Evolutionary conservation across 2,329 filamentous ascomycete genomes (phyloP).

Genomic region (Myrmaecium sp.): DNA sequence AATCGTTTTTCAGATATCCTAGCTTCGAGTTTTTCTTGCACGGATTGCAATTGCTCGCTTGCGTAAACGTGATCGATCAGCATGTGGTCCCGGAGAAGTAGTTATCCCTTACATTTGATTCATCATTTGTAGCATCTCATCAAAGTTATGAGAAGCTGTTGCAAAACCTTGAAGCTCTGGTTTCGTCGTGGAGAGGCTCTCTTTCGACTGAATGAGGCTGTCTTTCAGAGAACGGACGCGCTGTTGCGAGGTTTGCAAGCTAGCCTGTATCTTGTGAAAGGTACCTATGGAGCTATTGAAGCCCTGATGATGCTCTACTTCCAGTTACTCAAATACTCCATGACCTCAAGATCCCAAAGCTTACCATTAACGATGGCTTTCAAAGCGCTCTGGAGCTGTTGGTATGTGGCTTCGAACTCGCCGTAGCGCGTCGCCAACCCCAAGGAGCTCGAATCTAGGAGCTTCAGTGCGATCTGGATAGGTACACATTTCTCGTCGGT

Average conservation of each 20-base stretch:
- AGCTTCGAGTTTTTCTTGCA: slow-evolving; percentile 85
- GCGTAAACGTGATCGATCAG: slow-evolving; percentile 4
- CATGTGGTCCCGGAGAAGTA: no score
- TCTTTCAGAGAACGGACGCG: slow-evolving; percentile 70
- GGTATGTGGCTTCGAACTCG: slow-evolving; percentile 69
- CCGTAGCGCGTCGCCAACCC: slow-evolving; percentile 78
- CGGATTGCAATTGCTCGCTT: slow-evolving; percentile 64
- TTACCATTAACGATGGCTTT: slow-evolving; percentile 77
- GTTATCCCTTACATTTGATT: slow-evolving; percentile 41
- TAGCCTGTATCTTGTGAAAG: slow-evolving; percentile 95
- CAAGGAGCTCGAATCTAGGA: slow-evolving; percentile 86
- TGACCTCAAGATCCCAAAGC: background rate
- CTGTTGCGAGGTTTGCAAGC: slow-evolving; percentile 75
- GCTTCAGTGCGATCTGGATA: slow-evolving; percentile 82
- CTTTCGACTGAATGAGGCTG: slow-evolving; percentile 65
- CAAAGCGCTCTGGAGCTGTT: slow-evolving; percentile 78
- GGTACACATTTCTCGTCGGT: slow-evolving; percentile 76
- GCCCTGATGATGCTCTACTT: slow-evolving; percentile 78
- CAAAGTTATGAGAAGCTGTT: slow-evolving; percentile 74
- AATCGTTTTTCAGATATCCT: slow-evolving; percentile 95
- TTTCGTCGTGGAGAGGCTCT: slow-evolving; percentile 66
- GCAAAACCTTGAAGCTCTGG: slow-evolving; percentile 85
- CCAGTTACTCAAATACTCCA: slow-evolving; percentile 3
- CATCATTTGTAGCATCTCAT: slow-evolving; percentile 71
- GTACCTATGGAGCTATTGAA: slow-evolving; percentile 99